phyloP scores from a whole-genome alignment of 768 basidiomycete genomes.

The Boletus barrowsii region DNA sequence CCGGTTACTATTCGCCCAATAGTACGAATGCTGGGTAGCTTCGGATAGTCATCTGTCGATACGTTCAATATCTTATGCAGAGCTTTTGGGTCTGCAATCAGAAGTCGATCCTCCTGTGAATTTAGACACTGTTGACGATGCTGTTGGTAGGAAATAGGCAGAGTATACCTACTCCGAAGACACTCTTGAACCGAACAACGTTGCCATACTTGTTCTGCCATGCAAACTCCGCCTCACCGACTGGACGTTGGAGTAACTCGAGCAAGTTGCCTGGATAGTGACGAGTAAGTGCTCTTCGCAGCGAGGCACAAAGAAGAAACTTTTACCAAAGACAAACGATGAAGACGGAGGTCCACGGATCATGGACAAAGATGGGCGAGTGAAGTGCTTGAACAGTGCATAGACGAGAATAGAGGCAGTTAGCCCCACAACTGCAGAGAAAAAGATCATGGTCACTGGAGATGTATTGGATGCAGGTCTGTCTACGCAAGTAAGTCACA shows the following conservation, averaged over 20 bases:
- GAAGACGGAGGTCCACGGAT: conserved; percentile 14
- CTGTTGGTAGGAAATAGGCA: not conserved
- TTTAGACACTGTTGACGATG: not conserved
- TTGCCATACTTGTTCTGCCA: conserved; percentile 30
- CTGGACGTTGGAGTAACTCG: conserved; percentile 23
- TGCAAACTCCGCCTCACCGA: conserved; percentile 26
- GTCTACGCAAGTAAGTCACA: no score
- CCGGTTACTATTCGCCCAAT: conserved; percentile 21
- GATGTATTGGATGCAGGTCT: no score
- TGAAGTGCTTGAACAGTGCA: not conserved
- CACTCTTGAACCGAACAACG: conserved; percentile 21
- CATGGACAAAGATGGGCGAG: conserved; percentile 8
- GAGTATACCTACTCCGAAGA: conserved; percentile 19
- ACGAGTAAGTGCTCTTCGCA: conserved; percentile 9
- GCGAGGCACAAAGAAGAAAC: not conserved
- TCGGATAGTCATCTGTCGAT: conserved; percentile 41
- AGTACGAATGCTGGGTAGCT: conserved; percentile 23
- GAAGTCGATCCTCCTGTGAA: conserved; percentile 41
- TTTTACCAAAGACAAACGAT: conserved; percentile 15
- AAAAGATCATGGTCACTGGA: no score
- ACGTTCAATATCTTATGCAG: conserved; percentile 37
- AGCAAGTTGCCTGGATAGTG: conserved; percentile 21
- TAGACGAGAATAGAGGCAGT: not conserved
- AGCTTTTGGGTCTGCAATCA: conserved; percentile 47
- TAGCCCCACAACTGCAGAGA: not conserved